phyloP scores from a whole-genome alignment of 169 alveolate genomes.

The Condylostoma magnum region DNA sequence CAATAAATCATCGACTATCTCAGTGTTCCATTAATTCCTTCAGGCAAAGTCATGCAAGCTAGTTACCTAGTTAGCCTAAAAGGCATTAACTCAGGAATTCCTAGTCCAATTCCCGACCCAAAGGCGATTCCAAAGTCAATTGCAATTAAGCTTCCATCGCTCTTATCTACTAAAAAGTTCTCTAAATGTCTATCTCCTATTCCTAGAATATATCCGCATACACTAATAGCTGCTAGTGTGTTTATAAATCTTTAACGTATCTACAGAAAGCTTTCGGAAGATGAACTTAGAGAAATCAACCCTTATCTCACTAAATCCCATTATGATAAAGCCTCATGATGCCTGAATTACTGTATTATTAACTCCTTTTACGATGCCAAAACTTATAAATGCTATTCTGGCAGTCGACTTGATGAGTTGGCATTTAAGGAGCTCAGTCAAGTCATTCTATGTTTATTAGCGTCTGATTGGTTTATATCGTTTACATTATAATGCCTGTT shows the following conservation, averaged over 20 bases:
- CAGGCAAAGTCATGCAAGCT: slow-evolving; percentile 72
- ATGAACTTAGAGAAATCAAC: slow-evolving; percentile 57
- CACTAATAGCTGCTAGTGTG: slow-evolving; percentile 73
- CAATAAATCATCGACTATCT: slow-evolving; percentile 75
- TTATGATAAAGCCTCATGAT: slow-evolving; percentile 63
- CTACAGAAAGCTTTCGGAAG: slow-evolving; percentile 74
- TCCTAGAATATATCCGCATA: slow-evolving; percentile 82
- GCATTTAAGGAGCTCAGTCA: slow-evolving; percentile 61
- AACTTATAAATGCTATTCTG: slow-evolving; percentile 56
- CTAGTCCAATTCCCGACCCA: slow-evolving; percentile 77
- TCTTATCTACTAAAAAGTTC: slow-evolving; percentile 73
- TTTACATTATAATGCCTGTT: slow-evolving; percentile 45
- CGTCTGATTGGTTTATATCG: slow-evolving; percentile 52
- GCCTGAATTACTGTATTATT: slow-evolving; percentile 59
- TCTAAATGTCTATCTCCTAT: slow-evolving; percentile 90
- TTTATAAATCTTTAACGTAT: slow-evolving; percentile 68
- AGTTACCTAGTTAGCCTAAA: slow-evolving; percentile 77
- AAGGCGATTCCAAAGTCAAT: slow-evolving; percentile 89
- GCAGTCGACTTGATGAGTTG: slow-evolving; percentile 31
- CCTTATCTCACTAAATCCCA: slow-evolving; percentile 74
- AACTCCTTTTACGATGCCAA: slow-evolving; percentile 36
- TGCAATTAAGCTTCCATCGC: slow-evolving; percentile 78
- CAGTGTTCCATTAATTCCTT: slow-evolving; percentile 70
- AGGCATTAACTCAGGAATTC: slow-evolving; percentile 86
- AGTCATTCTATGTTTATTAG: slow-evolving; percentile 52